A percentile compares a stretch with the other conserved stretches of the same genome.
Evolutionary conservation across 2,329 filamentous ascomycete genomes (phyloP).

Genomic region (Cylindrodendrum hubeiense): DNA sequence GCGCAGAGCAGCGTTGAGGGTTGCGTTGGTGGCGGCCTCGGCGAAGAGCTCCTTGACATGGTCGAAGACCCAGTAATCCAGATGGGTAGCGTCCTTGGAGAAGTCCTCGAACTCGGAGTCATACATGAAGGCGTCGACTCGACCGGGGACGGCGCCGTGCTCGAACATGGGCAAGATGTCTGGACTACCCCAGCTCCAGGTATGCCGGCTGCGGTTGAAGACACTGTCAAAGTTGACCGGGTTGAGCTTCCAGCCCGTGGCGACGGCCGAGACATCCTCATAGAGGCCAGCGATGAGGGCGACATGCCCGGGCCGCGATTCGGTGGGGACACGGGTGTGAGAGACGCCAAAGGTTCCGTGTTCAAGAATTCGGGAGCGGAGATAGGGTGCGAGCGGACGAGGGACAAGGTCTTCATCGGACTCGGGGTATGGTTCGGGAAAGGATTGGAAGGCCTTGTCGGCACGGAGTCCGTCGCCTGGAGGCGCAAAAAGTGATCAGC

Average conservation of each 20-base stretch:
- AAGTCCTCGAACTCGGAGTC: constrained; percentile 90
- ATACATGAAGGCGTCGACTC: constrained; percentile 90
- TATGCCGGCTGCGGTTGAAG: constrained; percentile 96
- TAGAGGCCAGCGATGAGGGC: constrained; percentile 96
- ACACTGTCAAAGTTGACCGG: constrained; percentile 99
- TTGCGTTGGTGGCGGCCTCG: constrained; percentile 81
- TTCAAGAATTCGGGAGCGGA: constrained; percentile 88
- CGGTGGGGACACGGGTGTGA: constrained; percentile 95
- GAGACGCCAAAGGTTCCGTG: constrained; percentile 97
- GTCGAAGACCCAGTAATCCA: constrained; percentile 97
- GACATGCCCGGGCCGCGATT: constrained; percentile 96
- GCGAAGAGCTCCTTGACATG: constrained; percentile 89
- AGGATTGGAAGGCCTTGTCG: constrained; percentile 96
- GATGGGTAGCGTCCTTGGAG: constrained; percentile 80
- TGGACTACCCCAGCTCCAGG: constrained; percentile 99
- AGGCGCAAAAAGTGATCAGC: constrained; percentile 22
- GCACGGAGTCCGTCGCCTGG: constrained; percentile 91
- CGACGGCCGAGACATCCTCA: constrained; percentile 97
- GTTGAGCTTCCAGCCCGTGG: constrained; percentile 98
- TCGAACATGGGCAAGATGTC: constrained; percentile 99
- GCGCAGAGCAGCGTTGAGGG: constrained; percentile 77
- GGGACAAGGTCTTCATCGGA: constrained; percentile 75
- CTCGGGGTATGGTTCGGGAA: constrained; percentile 85
- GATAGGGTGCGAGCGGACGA: constrained; percentile 87
- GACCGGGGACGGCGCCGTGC: constrained; percentile 87